Conservation (phyloP, 2,329 filamentous ascomycete species). For the Fusarium musae region DNA sequence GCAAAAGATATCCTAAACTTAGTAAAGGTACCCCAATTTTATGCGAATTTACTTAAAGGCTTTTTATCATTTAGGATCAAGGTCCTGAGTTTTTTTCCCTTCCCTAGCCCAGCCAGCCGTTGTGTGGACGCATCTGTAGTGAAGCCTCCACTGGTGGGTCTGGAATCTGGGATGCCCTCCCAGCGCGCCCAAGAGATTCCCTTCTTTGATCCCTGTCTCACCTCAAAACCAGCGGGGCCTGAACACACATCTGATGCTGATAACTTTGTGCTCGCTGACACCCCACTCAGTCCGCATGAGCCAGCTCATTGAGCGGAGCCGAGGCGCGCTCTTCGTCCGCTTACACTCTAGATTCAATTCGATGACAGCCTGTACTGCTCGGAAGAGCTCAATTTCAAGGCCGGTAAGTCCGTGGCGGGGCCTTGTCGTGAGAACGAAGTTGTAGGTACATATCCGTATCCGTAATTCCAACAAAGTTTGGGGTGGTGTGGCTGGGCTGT, state of each 20-base stretch:
- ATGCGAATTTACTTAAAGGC: too few species aligned
- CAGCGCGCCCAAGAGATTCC: too few species aligned
- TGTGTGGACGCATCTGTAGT: neutral
- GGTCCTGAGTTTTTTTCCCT: too few species aligned
- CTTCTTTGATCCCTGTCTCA: neutral
- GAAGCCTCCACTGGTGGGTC: neutral
- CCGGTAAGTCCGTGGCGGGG: neutral
- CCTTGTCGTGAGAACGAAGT: neutral
- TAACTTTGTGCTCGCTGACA: neutral
- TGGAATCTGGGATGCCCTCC: neutral
- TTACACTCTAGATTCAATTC: neutral
- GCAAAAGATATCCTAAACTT: too few species aligned
- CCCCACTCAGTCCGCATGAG: neutral
- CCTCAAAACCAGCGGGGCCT: neutral
- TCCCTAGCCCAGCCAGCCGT: neutral
- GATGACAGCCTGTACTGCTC: neutral
- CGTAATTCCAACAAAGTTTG: neutral
- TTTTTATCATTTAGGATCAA: too few species aligned
- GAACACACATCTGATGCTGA: neutral
- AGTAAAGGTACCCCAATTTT: too few species aligned
- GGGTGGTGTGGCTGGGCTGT: neutral
- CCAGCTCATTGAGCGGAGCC: neutral
- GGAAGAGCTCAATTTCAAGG: constrained; percentile 3
- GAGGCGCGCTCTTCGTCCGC: neutral
- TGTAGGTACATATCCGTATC: too few species aligned